phyloP scores from a whole-genome alignment of 2,329 filamentous ascomycete genomes.

The Berkeleyomyces rouxiae region DNA sequence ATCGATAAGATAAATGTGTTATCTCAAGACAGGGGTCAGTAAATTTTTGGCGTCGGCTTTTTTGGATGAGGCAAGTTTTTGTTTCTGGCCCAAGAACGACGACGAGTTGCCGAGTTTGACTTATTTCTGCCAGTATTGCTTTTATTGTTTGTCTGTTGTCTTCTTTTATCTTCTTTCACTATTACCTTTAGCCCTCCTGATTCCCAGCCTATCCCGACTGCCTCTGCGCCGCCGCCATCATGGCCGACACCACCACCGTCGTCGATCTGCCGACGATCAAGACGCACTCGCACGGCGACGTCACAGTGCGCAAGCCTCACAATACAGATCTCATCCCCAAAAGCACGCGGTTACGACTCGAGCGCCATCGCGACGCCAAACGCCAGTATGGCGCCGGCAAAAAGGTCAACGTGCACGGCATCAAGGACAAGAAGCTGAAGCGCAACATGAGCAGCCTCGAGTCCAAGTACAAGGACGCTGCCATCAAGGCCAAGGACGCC shows the following conservation, averaged over 20 bases:
- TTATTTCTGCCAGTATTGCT: background rate
- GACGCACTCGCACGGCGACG: constrained; percentile 3
- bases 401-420: constrained; percentile 50
- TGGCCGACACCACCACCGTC: constrained; percentile 7
- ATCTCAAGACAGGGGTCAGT: background rate
- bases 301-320: background rate
- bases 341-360: constrained; percentile 33
- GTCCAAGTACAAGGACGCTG: constrained; percentile 63
- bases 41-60: background rate
- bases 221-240: background rate
- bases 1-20: constrained; percentile 12
- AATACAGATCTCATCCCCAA: constrained; percentile 31
- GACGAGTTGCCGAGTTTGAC: background rate
- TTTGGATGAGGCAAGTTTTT: background rate
- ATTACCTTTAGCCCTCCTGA: background rate
- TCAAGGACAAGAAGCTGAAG: constrained; percentile 82
- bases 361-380: constrained; percentile 45
- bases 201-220: background rate
- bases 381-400: constrained; percentile 72
- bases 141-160: background rate
- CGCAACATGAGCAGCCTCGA: constrained; percentile 66
- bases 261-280: constrained; percentile 7
- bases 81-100: background rate
- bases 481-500: constrained; percentile 77
- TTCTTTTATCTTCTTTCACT: background rate